Base-by-base conservation (phyloP, 208 protist species). In the Jaenimonas drosophilae region DNA sequence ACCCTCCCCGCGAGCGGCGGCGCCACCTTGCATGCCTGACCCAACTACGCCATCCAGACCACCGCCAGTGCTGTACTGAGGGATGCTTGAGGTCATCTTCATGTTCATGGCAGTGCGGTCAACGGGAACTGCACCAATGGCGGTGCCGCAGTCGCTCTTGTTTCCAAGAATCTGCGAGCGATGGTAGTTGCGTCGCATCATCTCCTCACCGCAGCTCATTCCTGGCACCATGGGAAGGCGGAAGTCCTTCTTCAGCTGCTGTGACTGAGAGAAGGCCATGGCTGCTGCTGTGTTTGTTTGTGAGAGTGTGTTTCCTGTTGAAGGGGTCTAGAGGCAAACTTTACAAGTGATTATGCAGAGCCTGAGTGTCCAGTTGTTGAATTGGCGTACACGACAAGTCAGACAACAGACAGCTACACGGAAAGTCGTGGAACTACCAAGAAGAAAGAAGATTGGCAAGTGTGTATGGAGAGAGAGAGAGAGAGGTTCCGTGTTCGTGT, bases 151-250 rank as follows among this genome's bases (percentile, higher is more conserved):
- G 43, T 83, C 44, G 26, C 45, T 42, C 52, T 60, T 69, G 5
- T 9, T 65, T 2, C 74, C 70, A 9, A 84, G 43, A 14, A 85
- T 62, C 39, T 95, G 88, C 27, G 52, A 49, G 25, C 79, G 80
- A 34, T 91, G 77, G 62, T 91, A 95, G 66, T 87, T 93, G 12
- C 78, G 78, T 1, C 84, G 76, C 58, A 92, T 62, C 84, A 95
- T 87, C 52, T 95, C 88, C 62, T 92, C 81, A 2, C 83, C 83
- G 36, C 70, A 88, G 12, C 76, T 75, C 62, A 80, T 76, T 7
- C 88, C 88, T 2, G 88, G 88, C 21, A 95, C 77, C 79, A 91
- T 91, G 12, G 88, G 88, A 1, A 95, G 88, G 11, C 70, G 64
- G 54, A 95, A 95, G 31, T 90, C 76, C 75, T 87, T 81, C 48